Conservation (phyloP, 2,329 filamentous ascomycete genomes). For the Colletotrichum musae region DNA sequence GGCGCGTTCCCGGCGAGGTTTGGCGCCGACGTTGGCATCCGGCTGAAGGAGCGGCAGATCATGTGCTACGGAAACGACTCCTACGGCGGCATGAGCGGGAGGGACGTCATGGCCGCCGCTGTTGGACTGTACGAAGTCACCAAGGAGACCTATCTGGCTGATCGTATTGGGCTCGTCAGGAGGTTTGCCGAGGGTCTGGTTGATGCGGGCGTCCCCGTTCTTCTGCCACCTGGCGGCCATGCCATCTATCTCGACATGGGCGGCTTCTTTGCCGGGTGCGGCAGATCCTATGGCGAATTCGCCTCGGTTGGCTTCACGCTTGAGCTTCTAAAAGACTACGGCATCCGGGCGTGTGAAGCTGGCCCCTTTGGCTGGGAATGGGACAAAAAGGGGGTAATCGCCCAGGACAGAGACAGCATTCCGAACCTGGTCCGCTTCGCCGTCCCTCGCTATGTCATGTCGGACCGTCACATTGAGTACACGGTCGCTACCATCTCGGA, state of each 20-base stretch:
- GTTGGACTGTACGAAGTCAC: constrained; percentile 1
- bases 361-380: background rate
- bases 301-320: constrained; percentile 2
- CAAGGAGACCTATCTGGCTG: background rate
- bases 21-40: background rate
- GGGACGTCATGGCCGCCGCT: constrained; percentile 2
- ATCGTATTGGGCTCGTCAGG: background rate
- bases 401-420: constrained; percentile 7
- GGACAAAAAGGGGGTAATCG: background rate
- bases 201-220: background rate
- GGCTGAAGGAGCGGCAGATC: background rate
- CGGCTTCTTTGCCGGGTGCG: background rate
- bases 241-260: background rate
- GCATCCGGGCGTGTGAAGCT: background rate
- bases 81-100: constrained; percentile 2
- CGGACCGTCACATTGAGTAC: constrained; percentile 6
- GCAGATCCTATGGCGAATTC: background rate
- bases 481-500: constrained; percentile 4
- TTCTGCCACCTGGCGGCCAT: background rate
- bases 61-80: constrained; percentile 1
- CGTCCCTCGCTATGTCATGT: constrained; percentile 4
- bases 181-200: background rate
- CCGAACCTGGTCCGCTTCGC: background rate
- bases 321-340: background rate
- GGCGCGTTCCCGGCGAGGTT: background rate